Evolutionary conservation across 2,329 filamentous ascomycete species (phyloP).

Genomic region (Geosmithia morbida): DNA sequence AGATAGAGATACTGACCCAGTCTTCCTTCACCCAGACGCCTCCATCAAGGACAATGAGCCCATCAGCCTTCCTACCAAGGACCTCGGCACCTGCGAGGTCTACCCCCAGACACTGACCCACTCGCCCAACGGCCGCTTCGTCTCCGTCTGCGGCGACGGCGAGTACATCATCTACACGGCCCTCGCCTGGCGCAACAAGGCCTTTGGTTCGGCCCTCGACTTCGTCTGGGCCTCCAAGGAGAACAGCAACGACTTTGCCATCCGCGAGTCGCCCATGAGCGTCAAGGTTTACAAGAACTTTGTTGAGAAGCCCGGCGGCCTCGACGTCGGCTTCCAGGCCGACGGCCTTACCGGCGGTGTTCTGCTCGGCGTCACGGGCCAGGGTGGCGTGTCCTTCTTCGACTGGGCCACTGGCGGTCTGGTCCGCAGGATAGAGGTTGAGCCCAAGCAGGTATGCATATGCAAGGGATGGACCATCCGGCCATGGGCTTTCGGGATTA

Average conservation of each 20-base stretch:
- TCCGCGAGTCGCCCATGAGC: conserved; percentile 83
- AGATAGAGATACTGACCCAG: conserved; percentile 11
- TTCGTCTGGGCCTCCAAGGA: conserved; percentile 97
- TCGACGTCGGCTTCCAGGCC: conserved; percentile 91
- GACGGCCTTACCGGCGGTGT: conserved; percentile 84
- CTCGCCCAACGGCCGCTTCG: conserved; percentile 88
- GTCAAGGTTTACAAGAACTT: conserved; percentile 99
- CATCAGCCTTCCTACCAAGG: conserved; percentile 78
- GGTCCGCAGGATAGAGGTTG: conserved; percentile 80
- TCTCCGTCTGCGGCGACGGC: conserved; percentile 73
- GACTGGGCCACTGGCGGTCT: conserved; percentile 88
- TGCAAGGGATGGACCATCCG: neutral
- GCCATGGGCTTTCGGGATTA: neutral
- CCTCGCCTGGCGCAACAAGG: conserved; percentile 92
- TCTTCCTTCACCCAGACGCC: conserved; percentile 36
- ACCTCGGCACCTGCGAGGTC: conserved; percentile 89
- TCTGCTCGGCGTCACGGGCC: conserved; percentile 84
- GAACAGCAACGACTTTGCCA: conserved; percentile 96
- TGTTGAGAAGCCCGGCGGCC: conserved; percentile 72
- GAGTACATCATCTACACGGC: conserved; percentile 99
- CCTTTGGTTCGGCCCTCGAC: conserved; percentile 87
- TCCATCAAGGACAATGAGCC: conserved; percentile 78
- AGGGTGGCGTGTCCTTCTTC: conserved; percentile 89
- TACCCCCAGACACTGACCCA: conserved; percentile 91
- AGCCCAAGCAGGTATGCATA: conserved; percentile 34